Percentiles rank a stretch among this genome's conserved stretches.
Evolutionary conservation across 441 rosid species (phyloP).

Genomic region (Populus hybrid): DNA sequence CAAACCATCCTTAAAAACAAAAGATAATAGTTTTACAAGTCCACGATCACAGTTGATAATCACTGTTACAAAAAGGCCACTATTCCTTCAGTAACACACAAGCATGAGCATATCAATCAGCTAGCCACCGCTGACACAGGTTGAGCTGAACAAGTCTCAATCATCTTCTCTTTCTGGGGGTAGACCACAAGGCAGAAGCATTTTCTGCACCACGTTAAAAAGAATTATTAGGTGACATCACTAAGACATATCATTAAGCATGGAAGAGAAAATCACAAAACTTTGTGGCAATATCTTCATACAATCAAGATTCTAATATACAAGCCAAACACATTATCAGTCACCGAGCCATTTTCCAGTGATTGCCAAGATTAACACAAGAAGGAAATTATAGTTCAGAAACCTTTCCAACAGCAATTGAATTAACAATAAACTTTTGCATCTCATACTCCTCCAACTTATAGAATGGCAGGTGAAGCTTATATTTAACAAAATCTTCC

Average conservation of each 20-base stretch:
- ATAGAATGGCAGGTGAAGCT: not conserved
- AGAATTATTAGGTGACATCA: not conserved
- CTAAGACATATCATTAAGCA: not conserved
- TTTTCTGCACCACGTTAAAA: constrained; percentile 55
- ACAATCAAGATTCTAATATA: not conserved
- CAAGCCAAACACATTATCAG: not conserved
- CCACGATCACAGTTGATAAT: not conserved
- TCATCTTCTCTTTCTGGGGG: constrained; percentile 96
- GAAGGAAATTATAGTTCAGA: not conserved
- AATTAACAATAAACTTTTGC: not conserved
- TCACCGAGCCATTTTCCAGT: not conserved
- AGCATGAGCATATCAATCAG: not conserved
- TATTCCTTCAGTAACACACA: not conserved
- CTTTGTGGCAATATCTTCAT: not conserved
- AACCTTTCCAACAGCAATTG: not conserved
- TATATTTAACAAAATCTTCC: not conserved
- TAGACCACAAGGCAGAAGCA: constrained; percentile 94
- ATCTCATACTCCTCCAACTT: not conserved
- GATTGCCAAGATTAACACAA: not conserved
- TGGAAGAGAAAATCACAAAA: not conserved
- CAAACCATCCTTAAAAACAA: not conserved
- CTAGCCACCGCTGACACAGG: not conserved
- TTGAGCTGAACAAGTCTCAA: constrained; percentile 24
- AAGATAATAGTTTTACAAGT: not conserved
- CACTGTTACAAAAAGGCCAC: not conserved